Evolutionary conservation across 108 stramenopile species (phyloP).

Genomic region (Conticribra guillardii): DNA sequence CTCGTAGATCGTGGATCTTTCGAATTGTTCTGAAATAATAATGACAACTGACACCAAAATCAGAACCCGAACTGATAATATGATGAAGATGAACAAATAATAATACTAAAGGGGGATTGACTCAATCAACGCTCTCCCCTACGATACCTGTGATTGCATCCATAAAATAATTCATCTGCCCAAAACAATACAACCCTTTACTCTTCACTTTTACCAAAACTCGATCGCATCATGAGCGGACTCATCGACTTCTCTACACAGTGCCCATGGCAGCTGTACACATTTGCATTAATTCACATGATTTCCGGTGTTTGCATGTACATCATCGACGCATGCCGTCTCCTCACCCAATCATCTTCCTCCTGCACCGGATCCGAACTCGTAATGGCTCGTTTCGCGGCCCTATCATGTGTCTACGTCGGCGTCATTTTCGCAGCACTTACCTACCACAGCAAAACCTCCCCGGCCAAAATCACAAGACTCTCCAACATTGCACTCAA

Average conservation of each 20-base stretch:
- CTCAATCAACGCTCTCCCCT: no score
- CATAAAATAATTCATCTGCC: background rate
- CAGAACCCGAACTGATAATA: no score
- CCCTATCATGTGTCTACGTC: conserved; percentile 36
- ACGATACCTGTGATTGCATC: background rate
- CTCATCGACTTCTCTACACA: conserved; percentile 43
- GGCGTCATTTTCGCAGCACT: conserved; percentile 37
- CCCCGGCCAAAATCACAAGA: conserved; percentile 39
- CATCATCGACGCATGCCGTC: conserved; percentile 28
- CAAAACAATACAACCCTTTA: no score
- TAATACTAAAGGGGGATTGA: no score
- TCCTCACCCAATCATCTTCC: conserved; percentile 15
- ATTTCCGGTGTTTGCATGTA: conserved; percentile 22
- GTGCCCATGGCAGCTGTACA: conserved; percentile 53
- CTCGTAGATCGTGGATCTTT: no score
- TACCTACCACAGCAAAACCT: conserved; percentile 49
- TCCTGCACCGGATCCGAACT: conserved; percentile 41
- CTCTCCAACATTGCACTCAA: conserved; percentile 39
- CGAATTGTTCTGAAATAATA: no score
- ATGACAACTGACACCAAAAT: no score
- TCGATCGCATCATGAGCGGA: conserved; percentile 28
- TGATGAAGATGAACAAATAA: no score
- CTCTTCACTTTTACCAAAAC: background rate
- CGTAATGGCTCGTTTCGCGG: conserved; percentile 31
- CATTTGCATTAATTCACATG: conserved; percentile 36